Conservation (phyloP, 495 filamentous ascomycete genomes). For the Aspergillus hancockii region DNA sequence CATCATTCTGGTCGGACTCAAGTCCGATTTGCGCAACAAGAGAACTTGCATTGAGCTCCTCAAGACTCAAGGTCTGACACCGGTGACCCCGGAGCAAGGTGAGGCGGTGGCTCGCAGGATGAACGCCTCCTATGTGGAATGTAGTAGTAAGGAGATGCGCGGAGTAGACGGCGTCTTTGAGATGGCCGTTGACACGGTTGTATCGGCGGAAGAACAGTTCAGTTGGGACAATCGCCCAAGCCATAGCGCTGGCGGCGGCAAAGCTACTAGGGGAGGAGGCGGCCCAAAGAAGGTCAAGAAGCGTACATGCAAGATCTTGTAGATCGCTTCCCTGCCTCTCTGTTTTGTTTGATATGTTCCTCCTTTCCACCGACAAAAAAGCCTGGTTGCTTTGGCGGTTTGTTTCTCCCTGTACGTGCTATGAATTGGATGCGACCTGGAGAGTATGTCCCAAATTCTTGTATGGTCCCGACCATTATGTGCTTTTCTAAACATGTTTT, state of each 20-base stretch:
- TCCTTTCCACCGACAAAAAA: constrained; percentile 29
- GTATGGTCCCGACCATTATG: constrained; percentile 19
- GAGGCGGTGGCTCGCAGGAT: constrained; percentile 83
- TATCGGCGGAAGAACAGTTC: constrained; percentile 50
- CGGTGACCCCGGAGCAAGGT: constrained; percentile 89
- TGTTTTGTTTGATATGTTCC: constrained; percentile 13
- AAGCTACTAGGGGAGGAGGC: constrained; percentile 31
- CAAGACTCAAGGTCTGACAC: constrained; percentile 94
- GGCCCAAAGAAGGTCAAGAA: constrained; percentile 59
- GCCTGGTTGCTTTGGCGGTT: constrained; percentile 47
- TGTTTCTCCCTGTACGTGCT: constrained; percentile 30
- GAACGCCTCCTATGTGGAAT: constrained; percentile 94
- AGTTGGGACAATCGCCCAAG: constrained; percentile 28
- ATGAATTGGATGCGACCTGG: constrained; percentile 31
- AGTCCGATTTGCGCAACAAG: constrained; percentile 93
- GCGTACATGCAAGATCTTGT: constrained; percentile 71
- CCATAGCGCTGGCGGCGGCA: constrained; percentile 21
- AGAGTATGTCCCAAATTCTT: constrained; percentile 15
- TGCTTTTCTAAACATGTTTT: constrained; percentile 13
- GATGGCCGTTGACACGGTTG: constrained; percentile 81
- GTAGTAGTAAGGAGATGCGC: constrained; percentile 94
- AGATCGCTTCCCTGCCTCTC: constrained; percentile 18
- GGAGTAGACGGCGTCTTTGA: constrained; percentile 96
- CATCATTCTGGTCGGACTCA: constrained; percentile 90
- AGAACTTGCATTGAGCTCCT: constrained; percentile 96